A percentile compares a stretch with the other conserved stretches of the same genome.
Conservation (phyloP, 179 eudicot species). For the Sideroxylon spinosum region DNA sequence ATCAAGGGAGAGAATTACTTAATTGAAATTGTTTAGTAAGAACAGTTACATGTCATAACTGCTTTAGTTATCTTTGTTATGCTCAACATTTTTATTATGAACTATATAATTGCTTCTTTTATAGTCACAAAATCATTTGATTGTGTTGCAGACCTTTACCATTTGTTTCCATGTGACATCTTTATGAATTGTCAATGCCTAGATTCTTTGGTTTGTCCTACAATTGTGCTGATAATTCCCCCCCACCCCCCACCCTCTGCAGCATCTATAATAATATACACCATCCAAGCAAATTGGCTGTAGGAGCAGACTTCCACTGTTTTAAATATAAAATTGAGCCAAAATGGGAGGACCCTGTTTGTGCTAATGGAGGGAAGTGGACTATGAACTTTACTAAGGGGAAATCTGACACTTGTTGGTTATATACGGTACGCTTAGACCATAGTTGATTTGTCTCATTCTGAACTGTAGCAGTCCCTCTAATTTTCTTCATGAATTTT, state of each 20-base stretch:
- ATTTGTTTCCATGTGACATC: neutral
- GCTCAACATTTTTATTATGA: neutral
- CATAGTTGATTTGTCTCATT: neutral
- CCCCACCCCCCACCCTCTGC: too few relatives aligned
- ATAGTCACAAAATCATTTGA: neutral
- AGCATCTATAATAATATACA: conserved; percentile 85
- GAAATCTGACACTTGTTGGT: conserved; percentile 81
- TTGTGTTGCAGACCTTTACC: neutral
- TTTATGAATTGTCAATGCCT: neutral
- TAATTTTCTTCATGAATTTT: neutral
- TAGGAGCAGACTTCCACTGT: conserved; percentile 71
- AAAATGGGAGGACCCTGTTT: conserved; percentile 98
- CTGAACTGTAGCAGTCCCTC: neutral
- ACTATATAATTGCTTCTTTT: neutral
- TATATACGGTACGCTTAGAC: conserved; percentile 57
- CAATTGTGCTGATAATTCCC: neutral
- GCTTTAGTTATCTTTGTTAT: neutral
- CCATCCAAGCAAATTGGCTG: conserved; percentile 70
- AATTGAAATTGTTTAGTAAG: too few relatives aligned
- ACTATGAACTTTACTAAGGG: conserved; percentile 44
- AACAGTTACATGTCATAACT: too few relatives aligned
- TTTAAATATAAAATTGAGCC: conserved; percentile 89
- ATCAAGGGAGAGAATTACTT: too few relatives aligned
- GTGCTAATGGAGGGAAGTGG: conserved; percentile 98
- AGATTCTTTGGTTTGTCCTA: conserved; percentile 5